Evolutionary conservation across 1,284 basidiomycete species (phyloP).

Genomic region (Cryptococcus sp.): DNA sequence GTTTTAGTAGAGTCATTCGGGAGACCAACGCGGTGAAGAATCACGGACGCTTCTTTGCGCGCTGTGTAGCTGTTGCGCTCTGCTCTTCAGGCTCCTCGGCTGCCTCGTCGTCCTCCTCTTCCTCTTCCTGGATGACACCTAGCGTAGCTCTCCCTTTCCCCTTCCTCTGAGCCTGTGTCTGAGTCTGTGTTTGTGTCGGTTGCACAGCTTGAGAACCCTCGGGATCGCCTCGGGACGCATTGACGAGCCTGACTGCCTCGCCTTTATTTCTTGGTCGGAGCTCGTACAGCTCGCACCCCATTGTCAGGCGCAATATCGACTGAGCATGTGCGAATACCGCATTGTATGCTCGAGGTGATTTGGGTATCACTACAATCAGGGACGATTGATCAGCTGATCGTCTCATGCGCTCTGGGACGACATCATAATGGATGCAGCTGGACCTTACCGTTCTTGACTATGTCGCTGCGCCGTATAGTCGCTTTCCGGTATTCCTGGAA

Average conservation of each 20-base stretch:
- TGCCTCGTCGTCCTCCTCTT: conserved; percentile 24
- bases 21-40: background rate
- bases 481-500: conserved; percentile 46
- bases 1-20: background rate
- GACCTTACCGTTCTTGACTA: conserved; percentile 37
- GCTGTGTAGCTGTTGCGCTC: conserved; percentile 11
- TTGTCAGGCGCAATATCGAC: conserved; percentile 27
- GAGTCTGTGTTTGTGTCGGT: conserved; percentile 11
- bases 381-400: conserved; percentile 1
- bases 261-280: conserved; percentile 34
- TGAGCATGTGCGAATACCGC: conserved; percentile 39
- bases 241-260: conserved; percentile 8
- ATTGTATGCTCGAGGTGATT: conserved; percentile 29
- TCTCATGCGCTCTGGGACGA: background rate
- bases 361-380: conserved; percentile 29
- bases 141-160: conserved; percentile 15
- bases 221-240: conserved; percentile 1
- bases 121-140: conserved; percentile 27
- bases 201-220: conserved; percentile 7
- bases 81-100: conserved; percentile 26
- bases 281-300: conserved; percentile 51
- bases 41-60: conserved; percentile 21
- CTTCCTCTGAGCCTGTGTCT: conserved; percentile 21
- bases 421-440: background rate
- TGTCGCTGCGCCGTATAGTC: conserved; percentile 36